Conservation (phyloP, 257 asterid species). For the Primulina huaijiensis region DNA sequence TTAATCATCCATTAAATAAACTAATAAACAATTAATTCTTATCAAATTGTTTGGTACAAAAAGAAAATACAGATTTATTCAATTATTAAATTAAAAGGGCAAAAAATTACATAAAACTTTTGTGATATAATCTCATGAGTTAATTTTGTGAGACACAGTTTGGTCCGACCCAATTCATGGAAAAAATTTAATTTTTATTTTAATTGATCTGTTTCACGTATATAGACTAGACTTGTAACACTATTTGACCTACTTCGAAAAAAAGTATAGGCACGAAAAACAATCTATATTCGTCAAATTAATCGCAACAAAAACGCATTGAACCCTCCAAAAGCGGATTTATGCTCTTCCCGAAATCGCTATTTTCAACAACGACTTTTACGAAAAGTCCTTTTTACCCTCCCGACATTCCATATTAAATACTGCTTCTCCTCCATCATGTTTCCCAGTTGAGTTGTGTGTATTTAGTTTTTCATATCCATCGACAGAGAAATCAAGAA, state of each 20-base stretch:
- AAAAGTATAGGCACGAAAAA: conserved; percentile 26
- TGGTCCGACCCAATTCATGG: too few species aligned
- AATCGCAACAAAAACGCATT: conserved; percentile 16
- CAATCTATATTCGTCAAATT: conserved; percentile 24
- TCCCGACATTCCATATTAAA: conserved; percentile 20
- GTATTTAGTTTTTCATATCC: not conserved
- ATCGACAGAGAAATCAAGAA: not conserved
- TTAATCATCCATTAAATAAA: conserved; percentile 20
- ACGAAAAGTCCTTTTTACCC: not conserved
- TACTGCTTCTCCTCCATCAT: not conserved
- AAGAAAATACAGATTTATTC: conserved; percentile 23
- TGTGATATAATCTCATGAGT: too few species aligned
- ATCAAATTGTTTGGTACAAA: conserved; percentile 14
- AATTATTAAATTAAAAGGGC: conserved; percentile 16
- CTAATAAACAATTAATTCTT: conserved; percentile 20
- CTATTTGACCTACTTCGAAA: too few species aligned
- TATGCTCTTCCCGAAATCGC: conserved; percentile 43
- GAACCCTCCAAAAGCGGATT: conserved; percentile 30
- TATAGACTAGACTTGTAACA: too few species aligned
- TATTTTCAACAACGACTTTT: conserved; percentile 23
- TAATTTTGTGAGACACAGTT: too few species aligned
- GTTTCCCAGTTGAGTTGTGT: not conserved
- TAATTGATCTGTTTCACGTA: too few species aligned
- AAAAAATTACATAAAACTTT: not conserved
- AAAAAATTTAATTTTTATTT: too few species aligned